Evolutionary conservation across 495 filamentous ascomycete genomes (phyloP).

Genomic region (Daldinia loculata): DNA sequence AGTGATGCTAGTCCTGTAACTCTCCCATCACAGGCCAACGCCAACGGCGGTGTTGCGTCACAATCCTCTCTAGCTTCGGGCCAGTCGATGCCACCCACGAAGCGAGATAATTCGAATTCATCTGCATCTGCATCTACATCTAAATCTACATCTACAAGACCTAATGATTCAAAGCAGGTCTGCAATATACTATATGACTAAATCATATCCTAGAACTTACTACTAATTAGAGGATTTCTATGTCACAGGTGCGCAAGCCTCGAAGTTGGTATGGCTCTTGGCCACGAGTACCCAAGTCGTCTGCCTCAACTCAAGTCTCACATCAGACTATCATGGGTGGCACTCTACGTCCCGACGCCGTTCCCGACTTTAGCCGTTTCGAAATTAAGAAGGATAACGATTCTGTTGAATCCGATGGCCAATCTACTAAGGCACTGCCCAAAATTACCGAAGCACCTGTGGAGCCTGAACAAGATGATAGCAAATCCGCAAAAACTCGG

Average conservation of each 20-base stretch:
- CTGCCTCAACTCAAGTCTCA: constrained; percentile 76
- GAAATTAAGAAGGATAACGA: constrained; percentile 51
- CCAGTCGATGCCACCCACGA: constrained; percentile 34
- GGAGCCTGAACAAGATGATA: constrained; percentile 32
- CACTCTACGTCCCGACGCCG: constrained; percentile 49
- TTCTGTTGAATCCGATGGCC: constrained; percentile 33
- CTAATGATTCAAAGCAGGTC: constrained; percentile 35
- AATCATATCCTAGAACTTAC: constrained; percentile 14
- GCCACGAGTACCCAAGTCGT: constrained; percentile 72
- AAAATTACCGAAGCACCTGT: constrained; percentile 40
- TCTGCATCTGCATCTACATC: not conserved
- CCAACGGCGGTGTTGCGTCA: constrained; percentile 48
- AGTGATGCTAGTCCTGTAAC: constrained; percentile 44
- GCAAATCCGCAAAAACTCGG: constrained; percentile 37
- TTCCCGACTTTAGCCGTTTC: constrained; percentile 59
- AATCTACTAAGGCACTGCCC: constrained; percentile 42
- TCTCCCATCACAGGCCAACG: constrained; percentile 43
- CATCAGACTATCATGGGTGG: constrained; percentile 77
- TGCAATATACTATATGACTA: constrained; percentile 12
- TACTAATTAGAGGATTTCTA: constrained; percentile 20
- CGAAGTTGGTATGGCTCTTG: constrained; percentile 73
- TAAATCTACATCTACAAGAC: constrained; percentile 24
- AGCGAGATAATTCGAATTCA: constrained; percentile 24
- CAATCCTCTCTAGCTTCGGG: constrained; percentile 20
- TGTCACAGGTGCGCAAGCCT: constrained; percentile 61